Conservation (phyloP, 2,329 filamentous ascomycete genomes). For the Epichloe aotearoae region DNA sequence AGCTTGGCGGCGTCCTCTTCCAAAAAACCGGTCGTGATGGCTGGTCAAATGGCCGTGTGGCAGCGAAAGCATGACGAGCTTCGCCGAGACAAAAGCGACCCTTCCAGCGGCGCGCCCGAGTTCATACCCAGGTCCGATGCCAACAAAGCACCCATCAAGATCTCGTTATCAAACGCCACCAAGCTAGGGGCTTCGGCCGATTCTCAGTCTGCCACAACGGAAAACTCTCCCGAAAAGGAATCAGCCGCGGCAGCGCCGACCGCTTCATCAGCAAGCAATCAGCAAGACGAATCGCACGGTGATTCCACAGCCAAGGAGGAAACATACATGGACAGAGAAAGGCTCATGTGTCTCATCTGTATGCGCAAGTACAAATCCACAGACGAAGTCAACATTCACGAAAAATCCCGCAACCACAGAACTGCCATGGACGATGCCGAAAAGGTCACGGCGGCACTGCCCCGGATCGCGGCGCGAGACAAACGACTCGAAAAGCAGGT, state of each 20-base stretch:
- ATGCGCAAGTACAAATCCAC: slow-evolving; percentile 33
- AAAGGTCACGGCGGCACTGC: slow-evolving; percentile 35
- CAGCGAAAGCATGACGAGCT: slow-evolving; percentile 31
- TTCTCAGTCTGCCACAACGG: background rate
- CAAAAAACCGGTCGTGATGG: slow-evolving; percentile 29
- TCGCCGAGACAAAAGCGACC: slow-evolving; percentile 10
- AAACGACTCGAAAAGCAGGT: slow-evolving; percentile 20
- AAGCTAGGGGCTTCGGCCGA: background rate
- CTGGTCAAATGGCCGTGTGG: slow-evolving; percentile 31
- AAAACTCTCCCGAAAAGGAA: background rate
- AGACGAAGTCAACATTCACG: slow-evolving; percentile 29
- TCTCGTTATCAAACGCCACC: slow-evolving; percentile 16
- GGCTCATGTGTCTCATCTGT: slow-evolving; percentile 31
- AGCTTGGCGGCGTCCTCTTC: slow-evolving; percentile 13
- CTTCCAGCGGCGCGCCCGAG: background rate
- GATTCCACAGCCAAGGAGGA: slow-evolving; percentile 7
- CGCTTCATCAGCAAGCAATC: background rate
- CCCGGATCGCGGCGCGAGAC: slow-evolving; percentile 26
- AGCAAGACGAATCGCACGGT: background rate
- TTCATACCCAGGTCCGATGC: slow-evolving; percentile 1
- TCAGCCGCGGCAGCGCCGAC: background rate
- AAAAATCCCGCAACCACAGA: slow-evolving; percentile 29
- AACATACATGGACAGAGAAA: slow-evolving; percentile 47
- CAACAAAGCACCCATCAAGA: slow-evolving; percentile 15
- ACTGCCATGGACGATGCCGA: slow-evolving; percentile 25